These are phyloP conservation scores for Talaromyces pinophilus DNA, from an alignment of 2,329 filamentous ascomycete genomes.

Conservation along the genomic window DNA sequence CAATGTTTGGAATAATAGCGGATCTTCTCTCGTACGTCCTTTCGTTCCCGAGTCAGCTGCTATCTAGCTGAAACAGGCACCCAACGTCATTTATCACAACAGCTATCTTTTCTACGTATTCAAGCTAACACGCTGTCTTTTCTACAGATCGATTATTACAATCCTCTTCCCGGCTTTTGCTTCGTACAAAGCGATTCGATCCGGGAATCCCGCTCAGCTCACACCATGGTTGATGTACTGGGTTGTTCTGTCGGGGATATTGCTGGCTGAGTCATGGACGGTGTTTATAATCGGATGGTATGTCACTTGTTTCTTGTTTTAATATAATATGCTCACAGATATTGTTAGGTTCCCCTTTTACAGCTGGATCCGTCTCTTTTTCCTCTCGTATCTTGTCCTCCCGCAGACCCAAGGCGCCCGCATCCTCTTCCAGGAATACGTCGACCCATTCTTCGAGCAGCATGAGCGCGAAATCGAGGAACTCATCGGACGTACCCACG, in stretches of 20 bases:
- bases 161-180: conserved; percentile 95
- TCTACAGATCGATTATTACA: conserved; percentile 72
- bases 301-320: conserved; percentile 23
- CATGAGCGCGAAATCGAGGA: conserved; percentile 90
- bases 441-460: conserved; percentile 83
- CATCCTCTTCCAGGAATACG: conserved; percentile 76
- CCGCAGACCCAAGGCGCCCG: conserved; percentile 94
- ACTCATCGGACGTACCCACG: conserved; percentile 80
- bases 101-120: not conserved
- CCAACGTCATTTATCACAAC: not conserved
- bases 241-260: conserved; percentile 81
- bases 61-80: conserved; percentile 5
- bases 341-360: conserved; percentile 79
- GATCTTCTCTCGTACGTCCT: conserved; percentile 69
- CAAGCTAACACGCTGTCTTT: not conserved
- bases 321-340: not conserved
- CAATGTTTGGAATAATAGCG: conserved; percentile 71
- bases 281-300: conserved; percentile 83
- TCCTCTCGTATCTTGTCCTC: conserved; percentile 93
- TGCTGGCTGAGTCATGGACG: conserved; percentile 83
- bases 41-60: not conserved
- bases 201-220: conserved; percentile 81
- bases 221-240: conserved; percentile 99
- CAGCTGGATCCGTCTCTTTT: conserved; percentile 80
- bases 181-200: conserved; percentile 96